Percentiles rank a stretch among this genome's conserved stretches.
These are phyloP conservation scores for Scleromitrula shiraiana DNA, from an alignment of 2,329 filamentous ascomycete genomes.

Conservation along the genomic window DNA sequence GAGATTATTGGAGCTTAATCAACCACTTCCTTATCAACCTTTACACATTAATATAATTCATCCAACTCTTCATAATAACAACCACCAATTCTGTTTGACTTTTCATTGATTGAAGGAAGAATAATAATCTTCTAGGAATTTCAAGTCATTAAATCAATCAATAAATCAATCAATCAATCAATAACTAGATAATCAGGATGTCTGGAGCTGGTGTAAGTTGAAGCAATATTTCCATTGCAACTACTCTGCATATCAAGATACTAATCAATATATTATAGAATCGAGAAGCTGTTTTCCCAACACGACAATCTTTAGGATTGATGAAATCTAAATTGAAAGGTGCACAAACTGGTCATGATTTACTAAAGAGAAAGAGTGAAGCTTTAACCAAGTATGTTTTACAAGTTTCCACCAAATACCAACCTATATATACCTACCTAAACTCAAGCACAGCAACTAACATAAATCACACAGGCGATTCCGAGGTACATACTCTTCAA, in stretches of 20 bases:
- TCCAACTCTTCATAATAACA: neutral
- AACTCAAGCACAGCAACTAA: too few species aligned
- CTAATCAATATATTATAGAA: slow-evolving; percentile 48
- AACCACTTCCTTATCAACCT: slow-evolving; percentile 8
- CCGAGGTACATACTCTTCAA: slow-evolving; percentile 53
- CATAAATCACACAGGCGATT: slow-evolving; percentile 73
- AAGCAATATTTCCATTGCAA: slow-evolving; percentile 10
- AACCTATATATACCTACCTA: slow-evolving; percentile 16
- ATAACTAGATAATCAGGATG: too few species aligned
- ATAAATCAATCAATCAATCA: too few species aligned
- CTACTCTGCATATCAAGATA: neutral
- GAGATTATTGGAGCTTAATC: slow-evolving; percentile 11
- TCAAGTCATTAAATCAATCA: neutral
- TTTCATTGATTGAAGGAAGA: neutral
- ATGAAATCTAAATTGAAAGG: slow-evolving; percentile 99
- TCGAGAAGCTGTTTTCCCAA: slow-evolving; percentile 94
- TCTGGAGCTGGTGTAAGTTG: slow-evolving; percentile 43
- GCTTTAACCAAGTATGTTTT: slow-evolving; percentile 83
- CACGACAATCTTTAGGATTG: slow-evolving; percentile 87
- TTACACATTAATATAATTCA: too few species aligned
- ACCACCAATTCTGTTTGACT: neutral
- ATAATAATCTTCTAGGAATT: neutral
- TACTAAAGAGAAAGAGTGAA: slow-evolving; percentile 96
- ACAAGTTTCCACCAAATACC: slow-evolving; percentile 4
- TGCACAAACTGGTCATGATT: slow-evolving; percentile 81